phyloP scores from a whole-genome alignment of 2,329 filamentous ascomycete species.

The Claviceps sp. region DNA sequence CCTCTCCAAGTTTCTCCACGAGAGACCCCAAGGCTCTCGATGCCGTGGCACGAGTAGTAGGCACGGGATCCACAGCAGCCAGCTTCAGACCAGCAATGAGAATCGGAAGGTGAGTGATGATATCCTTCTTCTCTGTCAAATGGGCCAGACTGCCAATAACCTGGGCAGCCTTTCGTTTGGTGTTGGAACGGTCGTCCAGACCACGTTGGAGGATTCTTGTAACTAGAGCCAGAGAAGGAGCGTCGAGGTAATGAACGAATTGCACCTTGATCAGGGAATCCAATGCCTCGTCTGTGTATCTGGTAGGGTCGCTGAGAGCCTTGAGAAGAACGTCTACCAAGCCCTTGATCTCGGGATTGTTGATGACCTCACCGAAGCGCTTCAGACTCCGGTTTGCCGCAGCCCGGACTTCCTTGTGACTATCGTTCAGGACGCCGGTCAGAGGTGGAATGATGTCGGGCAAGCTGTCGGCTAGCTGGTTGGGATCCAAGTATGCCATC shows the following conservation, averaged over 20 bases:
- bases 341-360: slow-evolving; percentile 90
- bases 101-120: slow-evolving; percentile 80
- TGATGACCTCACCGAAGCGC: slow-evolving; percentile 96
- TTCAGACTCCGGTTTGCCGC: slow-evolving; percentile 94
- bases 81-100: slow-evolving; percentile 79
- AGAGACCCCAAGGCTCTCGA: slow-evolving; percentile 91
- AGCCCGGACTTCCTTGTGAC: slow-evolving; percentile 87
- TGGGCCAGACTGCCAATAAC: slow-evolving; percentile 97
- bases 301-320: slow-evolving; percentile 92
- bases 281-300: slow-evolving; percentile 88
- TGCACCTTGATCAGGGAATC: slow-evolving; percentile 95
- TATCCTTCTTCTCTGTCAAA: slow-evolving; percentile 89
- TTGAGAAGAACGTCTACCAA: slow-evolving; percentile 86
- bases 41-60: slow-evolving; percentile 87
- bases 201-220: slow-evolving; percentile 92
- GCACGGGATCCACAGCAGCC: slow-evolving; percentile 89
- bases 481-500: slow-evolving; percentile 96
- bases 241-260: slow-evolving; percentile 96
- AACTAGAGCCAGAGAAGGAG: slow-evolving; percentile 85
- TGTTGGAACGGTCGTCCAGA: slow-evolving; percentile 77
- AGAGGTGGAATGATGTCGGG: slow-evolving; percentile 95
- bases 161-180: slow-evolving; percentile 90
- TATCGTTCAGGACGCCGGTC: slow-evolving; percentile 89
- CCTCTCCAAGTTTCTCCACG: slow-evolving; percentile 96
- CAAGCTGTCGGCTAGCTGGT: slow-evolving; percentile 81